A percentile compares a stretch with the other conserved stretches of the same genome.
These are phyloP conservation scores for Vitis hybrid DNA, from an alignment of 177 flowering plant species.

Conservation along the genomic window DNA sequence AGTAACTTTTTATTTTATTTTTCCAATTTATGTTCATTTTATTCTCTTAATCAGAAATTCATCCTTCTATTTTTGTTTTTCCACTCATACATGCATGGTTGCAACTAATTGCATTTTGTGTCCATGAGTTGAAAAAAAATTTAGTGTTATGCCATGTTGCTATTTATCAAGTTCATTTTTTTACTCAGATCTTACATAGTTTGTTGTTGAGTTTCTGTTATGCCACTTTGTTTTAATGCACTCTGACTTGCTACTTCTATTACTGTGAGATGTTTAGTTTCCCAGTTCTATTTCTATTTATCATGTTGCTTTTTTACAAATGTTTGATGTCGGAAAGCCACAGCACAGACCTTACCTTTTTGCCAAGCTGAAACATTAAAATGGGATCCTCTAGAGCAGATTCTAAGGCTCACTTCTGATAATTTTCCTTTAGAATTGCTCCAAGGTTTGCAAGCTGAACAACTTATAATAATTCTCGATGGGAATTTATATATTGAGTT, in stretches of 20 bases:
- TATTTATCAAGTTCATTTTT: neutral
- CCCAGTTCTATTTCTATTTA: neutral
- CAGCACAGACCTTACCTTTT: no score
- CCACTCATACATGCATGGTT: neutral
- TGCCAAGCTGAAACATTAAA: no score
- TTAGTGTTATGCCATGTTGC: neutral
- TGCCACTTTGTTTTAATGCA: neutral
- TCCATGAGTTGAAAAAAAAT: neutral
- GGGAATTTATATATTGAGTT: neutral
- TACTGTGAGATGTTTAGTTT: neutral
- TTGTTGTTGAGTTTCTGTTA: neutral
- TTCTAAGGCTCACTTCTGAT: no score
- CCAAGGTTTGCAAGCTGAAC: constrained; percentile 23
- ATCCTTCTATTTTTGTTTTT: neutral
- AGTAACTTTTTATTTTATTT: neutral
- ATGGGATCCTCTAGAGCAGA: no score
- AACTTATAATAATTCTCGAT: neutral
- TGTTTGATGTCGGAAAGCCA: no score
- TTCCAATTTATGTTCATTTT: neutral
- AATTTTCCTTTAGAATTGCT: constrained; percentile 26
- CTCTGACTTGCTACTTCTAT: neutral
- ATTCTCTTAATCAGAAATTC: neutral
- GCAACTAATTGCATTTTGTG: neutral
- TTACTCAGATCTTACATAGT: neutral
- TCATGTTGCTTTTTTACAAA: no score